These are phyloP conservation scores for Malbranchea cinnamomea DNA, from an alignment of 2,329 filamentous ascomycete genomes.

Conservation along the genomic window DNA sequence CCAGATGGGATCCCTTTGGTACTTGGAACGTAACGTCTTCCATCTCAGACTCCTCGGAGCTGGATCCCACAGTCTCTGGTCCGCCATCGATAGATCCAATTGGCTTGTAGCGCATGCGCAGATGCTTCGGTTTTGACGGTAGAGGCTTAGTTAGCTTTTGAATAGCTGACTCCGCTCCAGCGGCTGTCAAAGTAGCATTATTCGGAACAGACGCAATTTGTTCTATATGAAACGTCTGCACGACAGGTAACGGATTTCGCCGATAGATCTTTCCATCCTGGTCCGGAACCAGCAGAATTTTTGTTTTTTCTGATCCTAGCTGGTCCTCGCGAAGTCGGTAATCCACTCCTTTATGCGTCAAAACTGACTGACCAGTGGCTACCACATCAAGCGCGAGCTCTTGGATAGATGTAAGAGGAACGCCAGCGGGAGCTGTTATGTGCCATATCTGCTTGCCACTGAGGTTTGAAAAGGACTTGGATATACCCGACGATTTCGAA, in stretches of 20 bases:
- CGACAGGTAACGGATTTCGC: conserved; percentile 10
- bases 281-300: conserved; percentile 24
- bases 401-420: conserved; percentile 31
- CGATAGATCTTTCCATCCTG: conserved; percentile 21
- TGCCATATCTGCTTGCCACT: conserved; percentile 34
- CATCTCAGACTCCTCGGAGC: conserved; percentile 23
- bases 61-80: conserved; percentile 22
- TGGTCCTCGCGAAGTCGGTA: conserved; percentile 26
- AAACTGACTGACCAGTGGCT: conserved; percentile 25
- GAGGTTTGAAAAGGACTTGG: conserved; percentile 24
- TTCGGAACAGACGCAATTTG: conserved; percentile 7
- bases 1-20: conserved; percentile 13
- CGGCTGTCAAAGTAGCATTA: background rate
- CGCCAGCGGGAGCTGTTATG: conserved; percentile 30
- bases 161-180: conserved; percentile 3
- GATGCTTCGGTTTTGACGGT: conserved; percentile 26
- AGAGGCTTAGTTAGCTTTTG: conserved; percentile 19
- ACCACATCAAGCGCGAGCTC: conserved; percentile 29
- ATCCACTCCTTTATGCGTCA: conserved; percentile 27
- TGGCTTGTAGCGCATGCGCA: conserved; percentile 32
- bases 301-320: conserved; percentile 16
- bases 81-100: conserved; percentile 21
- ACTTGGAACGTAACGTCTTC: conserved; percentile 20
- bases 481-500: conserved; percentile 16
- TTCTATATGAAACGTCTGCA: conserved; percentile 13